Conservation (phyloP, 2,329 filamentous ascomycete genomes). For the Pseudogymnoascus verrucosus region DNA sequence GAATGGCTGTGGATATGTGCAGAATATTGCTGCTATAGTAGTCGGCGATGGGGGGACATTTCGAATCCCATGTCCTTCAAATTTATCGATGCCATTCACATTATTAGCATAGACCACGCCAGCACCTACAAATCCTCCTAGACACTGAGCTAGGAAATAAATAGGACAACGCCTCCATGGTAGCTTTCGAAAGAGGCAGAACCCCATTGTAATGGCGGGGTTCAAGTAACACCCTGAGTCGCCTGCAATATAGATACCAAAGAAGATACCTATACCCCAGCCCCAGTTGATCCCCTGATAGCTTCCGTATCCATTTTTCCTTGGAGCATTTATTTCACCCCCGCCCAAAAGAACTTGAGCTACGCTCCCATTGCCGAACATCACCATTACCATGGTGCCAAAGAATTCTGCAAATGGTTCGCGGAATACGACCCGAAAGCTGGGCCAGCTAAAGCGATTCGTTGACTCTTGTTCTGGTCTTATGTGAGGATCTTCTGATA, state of each 20-base stretch:
- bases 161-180: constrained; percentile 63
- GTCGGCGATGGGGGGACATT: constrained; percentile 52
- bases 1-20: constrained; percentile 62
- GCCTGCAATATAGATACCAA: constrained; percentile 58
- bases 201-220: constrained; percentile 62
- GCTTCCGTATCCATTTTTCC: constrained; percentile 19
- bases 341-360: constrained; percentile 58
- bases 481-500: constrained; percentile 15
- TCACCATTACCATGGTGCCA: constrained; percentile 57
- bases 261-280: constrained; percentile 55
- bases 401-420: constrained; percentile 61
- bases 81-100: constrained; percentile 54
- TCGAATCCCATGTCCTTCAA: constrained; percentile 53
- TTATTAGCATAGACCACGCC: constrained; percentile 57
- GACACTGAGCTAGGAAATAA: constrained; percentile 57
- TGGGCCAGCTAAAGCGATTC: constrained; percentile 42
- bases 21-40: constrained; percentile 63
- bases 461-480: constrained; percentile 25
- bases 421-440: constrained; percentile 41
- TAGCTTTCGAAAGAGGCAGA: constrained; percentile 59
- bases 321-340: constrained; percentile 15
- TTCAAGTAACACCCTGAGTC: constrained; percentile 63
- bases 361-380: constrained; percentile 65
- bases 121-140: constrained; percentile 58
- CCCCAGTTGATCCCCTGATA: constrained; percentile 25